Evolutionary conservation across 352 stramenopile species (phyloP), one percentile per base, ranked within the genome.

Genomic region (Globisporangium solare): DNA sequence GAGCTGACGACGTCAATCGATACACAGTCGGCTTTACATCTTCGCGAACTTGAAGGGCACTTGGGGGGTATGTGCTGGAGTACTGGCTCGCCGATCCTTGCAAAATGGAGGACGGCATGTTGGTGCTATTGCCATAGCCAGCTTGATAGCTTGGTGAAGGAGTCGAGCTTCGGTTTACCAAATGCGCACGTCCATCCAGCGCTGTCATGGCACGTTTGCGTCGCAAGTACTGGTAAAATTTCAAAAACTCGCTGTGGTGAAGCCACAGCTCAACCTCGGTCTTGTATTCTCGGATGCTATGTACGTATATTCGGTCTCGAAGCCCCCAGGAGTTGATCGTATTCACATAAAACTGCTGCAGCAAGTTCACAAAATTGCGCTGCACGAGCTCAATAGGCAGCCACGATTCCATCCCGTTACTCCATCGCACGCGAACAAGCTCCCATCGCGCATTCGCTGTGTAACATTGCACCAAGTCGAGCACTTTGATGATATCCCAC

Each of bases 281-380:
- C 32, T 63, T 67, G 51, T 73, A 83, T 2, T 31, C 42, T 14
- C 41, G 45, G 12, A 86, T 64, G 35, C 67, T 86, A 11, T 66
- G 54, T 1, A 64, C 59, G 27, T 71, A 61, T 24, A 89, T 56
- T 32, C 81, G 79, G 21, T 66, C 53, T 37, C 71, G 66, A 43
- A 88, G 81, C 6, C 55, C 67, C 81, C 81, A 92, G 39, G 81
- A 92, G 58, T 92, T 92, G 60, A 88, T 74, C 24, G 62, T 84
- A 52, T 82, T 88, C 43, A 89, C 79, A 49, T 88, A 92, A 56
- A 92, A 88, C 52, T 82, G 73, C 52, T 92, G 78, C 47, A 92
- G 57, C 46, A 89, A 51, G 11, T 76, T 56, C 15, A 67, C 37
- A 7, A 73, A 67, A 24, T 65, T 68, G 22, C 64, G 47, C 46